Conservation (phyloP, 2,329 filamentous ascomycete genomes). For the Trichoderma breve region DNA sequence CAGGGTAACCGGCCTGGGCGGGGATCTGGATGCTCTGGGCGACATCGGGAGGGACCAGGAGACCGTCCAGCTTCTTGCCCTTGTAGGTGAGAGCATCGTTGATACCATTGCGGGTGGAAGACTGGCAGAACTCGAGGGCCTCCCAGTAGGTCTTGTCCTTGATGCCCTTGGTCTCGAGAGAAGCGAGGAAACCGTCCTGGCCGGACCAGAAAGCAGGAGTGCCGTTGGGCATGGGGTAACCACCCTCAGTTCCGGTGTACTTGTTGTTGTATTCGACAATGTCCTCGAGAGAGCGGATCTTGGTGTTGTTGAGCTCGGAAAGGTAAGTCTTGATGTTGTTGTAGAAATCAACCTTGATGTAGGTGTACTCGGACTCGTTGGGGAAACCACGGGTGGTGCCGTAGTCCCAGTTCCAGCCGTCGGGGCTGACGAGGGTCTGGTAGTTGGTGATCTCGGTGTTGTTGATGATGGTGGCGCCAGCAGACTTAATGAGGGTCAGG, state of each 20-base stretch:
- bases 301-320: constrained; percentile 59
- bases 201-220: constrained; percentile 66
- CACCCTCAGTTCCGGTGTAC: constrained; percentile 66
- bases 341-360: constrained; percentile 70
- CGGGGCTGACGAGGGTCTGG: constrained; percentile 59
- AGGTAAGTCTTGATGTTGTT: constrained; percentile 62
- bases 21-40: constrained; percentile 67
- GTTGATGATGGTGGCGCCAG: constrained; percentile 68
- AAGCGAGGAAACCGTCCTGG: constrained; percentile 68
- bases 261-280: constrained; percentile 63
- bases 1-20: constrained; percentile 73
- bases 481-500: constrained; percentile 52
- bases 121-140: constrained; percentile 61
- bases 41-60: constrained; percentile 68
- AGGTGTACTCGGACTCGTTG: constrained; percentile 73
- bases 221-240: constrained; percentile 51
- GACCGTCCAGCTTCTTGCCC: constrained; percentile 52
- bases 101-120: constrained; percentile 63
- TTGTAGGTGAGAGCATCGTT: constrained; percentile 60
- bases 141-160: constrained; percentile 65
- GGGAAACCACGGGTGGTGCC: constrained; percentile 58
- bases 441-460: constrained; percentile 65
- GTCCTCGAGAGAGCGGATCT: constrained; percentile 59
- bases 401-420: constrained; percentile 75
- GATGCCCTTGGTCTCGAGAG: constrained; percentile 57